Conservation (phyloP, 2,329 filamentous ascomycete species). For the Cryphonectria naterciae region DNA sequence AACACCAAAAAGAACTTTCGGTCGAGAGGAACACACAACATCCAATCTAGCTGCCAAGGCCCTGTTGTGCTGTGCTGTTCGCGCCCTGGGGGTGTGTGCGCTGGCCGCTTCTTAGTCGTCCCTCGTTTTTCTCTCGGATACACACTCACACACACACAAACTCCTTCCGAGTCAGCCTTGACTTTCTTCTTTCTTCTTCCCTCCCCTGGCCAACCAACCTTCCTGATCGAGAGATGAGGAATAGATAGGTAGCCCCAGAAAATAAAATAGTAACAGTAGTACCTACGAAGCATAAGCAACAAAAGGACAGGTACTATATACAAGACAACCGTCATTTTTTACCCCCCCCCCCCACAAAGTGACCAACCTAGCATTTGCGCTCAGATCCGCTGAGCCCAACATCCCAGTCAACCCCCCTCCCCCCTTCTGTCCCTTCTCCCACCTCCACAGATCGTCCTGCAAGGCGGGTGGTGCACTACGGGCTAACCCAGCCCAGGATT, state of each 20-base stretch:
- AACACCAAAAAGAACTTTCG: neutral
- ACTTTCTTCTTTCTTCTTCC: neutral
- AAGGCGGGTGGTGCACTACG: neutral
- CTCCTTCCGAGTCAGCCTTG: neutral
- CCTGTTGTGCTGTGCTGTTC: neutral
- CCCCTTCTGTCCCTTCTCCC: neutral
- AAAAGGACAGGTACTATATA: neutral
- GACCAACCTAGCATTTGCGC: slow-evolving; percentile 16
- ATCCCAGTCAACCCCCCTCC: neutral
- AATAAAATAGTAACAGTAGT: neutral
- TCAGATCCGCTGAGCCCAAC: slow-evolving; percentile 18
- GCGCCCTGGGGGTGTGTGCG: neutral
- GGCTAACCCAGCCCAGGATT: neutral
- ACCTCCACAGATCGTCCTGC: slow-evolving; percentile 4
- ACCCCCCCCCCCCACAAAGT: slow-evolving; percentile 18
- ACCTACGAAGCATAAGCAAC: neutral
- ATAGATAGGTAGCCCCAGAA: neutral
- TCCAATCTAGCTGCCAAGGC: neutral
- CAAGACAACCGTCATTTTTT: neutral
- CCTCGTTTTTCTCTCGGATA: too few relatives aligned
- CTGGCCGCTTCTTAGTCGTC: neutral
- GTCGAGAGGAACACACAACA: neutral
- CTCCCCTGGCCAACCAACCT: neutral
- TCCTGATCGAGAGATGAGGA: neutral
- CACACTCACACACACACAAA: neutral